Base-by-base conservation (phyloP, 1,284 basidiomycete species). In the Cryptococcus maquisensis region DNA sequence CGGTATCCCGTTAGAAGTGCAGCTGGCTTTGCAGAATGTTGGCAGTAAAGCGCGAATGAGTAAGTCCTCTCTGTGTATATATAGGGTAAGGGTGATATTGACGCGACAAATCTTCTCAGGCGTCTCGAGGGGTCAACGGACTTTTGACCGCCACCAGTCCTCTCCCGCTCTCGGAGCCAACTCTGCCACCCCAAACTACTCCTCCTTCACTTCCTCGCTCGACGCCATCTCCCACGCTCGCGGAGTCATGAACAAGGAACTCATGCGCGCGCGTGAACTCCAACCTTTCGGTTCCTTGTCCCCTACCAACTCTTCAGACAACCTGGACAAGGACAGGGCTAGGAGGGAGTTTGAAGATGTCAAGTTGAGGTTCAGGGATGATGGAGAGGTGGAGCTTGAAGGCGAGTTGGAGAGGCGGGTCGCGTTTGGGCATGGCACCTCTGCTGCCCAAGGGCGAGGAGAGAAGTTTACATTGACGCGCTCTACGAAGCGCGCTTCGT, bases 141-240 rank as follows among this genome's bases (percentile, higher is more conserved):
- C 61, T 1, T 65, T 73, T 32, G 57, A 62, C 10, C 62, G 69
- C 9, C 68, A 67, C 21, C 65, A 69, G 48, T 68, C 68, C 0
- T 58, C 65, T 39, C 71, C 71, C 28, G 55, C 57, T 8, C 43
- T 55, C 36, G 48, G 56, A 12, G 42, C 45, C 7, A 38, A 55
- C 51, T 36, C 61, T 18, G 39, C 49, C n/a, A 49, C 49, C 6
- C 44, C 49, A 28, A 45, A 54, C 26, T 15, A 41, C 4, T 10
- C 42, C n/a, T 58, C 56, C 16, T 73, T 69, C 52, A 51, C 54
- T 24, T 66, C 63, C 48, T 54, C 52, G 7, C 49, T 53, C n/a
- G 57, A 69, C 41, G 60, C 59, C 18, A 44, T 56, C 15, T 45
- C 54, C 7, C 56, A 67, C 36, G 63, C 70, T 10, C 62, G 65